A percentile compares a stretch with the other conserved stretches of the same genome.
phyloP scores from a whole-genome alignment of 495 filamentous ascomycete genomes.

The Aspergillus coremiiformis region DNA sequence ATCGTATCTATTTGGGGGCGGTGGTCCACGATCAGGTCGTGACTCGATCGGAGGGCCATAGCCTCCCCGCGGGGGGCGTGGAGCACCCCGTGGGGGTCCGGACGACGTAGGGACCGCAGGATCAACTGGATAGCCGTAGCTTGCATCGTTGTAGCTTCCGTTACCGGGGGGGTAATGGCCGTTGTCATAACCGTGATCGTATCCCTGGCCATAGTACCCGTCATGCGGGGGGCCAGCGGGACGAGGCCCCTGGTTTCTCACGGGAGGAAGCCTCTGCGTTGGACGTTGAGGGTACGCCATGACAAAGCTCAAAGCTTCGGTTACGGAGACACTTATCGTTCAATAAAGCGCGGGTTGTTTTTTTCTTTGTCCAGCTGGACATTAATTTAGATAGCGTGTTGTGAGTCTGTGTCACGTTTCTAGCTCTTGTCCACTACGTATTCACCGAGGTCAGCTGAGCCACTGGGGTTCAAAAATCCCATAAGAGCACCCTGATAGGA shows the following conservation, averaged over 20 bases:
- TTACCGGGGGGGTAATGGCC: constrained; percentile 33
- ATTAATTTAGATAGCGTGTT: neutral
- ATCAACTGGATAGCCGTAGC: constrained; percentile 46
- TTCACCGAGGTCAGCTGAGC: neutral
- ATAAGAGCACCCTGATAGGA: neutral
- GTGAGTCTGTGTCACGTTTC: neutral
- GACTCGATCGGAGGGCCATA: constrained; percentile 30
- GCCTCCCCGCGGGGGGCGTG: constrained; percentile 23
- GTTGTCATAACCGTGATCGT: constrained; percentile 39
- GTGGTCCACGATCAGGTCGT: constrained; percentile 44
- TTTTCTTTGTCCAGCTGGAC: neutral
- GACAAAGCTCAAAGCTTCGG: neutral
- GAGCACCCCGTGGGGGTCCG: constrained; percentile 30
- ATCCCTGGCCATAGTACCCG: constrained; percentile 41
- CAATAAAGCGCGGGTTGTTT: neutral
- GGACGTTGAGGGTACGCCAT: constrained; percentile 31
- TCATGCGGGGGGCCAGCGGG: constrained; percentile 37
- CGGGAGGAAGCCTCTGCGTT: constrained; percentile 41
- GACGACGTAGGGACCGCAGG: constrained; percentile 42
- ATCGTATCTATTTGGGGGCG: constrained; percentile 24
- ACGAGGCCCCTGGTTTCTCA: constrained; percentile 43
- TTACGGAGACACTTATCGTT: neutral
- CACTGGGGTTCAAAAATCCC: neutral
- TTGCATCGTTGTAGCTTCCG: constrained; percentile 36
- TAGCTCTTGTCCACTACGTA: neutral